A percentile compares a stretch with the other conserved stretches of the same genome.
phyloP scores from a whole-genome alignment of 495 filamentous ascomycete species.

The Hyaloscypha bicolor region DNA sequence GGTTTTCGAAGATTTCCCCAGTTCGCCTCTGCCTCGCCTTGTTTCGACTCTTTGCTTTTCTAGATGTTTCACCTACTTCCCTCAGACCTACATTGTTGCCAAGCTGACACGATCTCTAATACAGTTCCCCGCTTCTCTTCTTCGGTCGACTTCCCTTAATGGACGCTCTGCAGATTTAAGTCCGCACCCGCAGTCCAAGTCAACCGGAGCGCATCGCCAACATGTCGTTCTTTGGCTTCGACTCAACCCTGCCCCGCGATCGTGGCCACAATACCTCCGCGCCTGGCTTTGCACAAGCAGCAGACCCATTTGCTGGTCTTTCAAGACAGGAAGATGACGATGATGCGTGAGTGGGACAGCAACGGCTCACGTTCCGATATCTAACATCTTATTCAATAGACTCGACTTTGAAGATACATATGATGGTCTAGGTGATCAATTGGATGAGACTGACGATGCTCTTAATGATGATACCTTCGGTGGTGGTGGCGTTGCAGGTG shows the following conservation, averaged over 20 bases:
- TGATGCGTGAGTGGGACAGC: constrained; percentile 64
- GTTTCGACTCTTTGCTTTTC: not conserved
- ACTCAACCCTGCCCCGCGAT: constrained; percentile 65
- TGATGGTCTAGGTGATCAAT: constrained; percentile 88
- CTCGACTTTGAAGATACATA: constrained; percentile 98
- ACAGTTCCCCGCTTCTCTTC: constrained; percentile 1
- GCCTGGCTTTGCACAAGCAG: constrained; percentile 78
- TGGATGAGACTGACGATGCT: constrained; percentile 90
- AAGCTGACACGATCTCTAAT: constrained; percentile 11
- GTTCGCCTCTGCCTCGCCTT: not conserved
- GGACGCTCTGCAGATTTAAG: constrained; percentile 6
- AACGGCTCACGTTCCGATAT: constrained; percentile 37
- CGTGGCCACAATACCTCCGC: constrained; percentile 57
- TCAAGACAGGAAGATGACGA: constrained; percentile 65
- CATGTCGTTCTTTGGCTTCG: constrained; percentile 86
- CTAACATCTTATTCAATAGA: constrained; percentile 27
- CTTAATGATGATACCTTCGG: constrained; percentile 99
- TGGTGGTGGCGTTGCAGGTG: constrained; percentile 51
- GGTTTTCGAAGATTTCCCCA: no score
- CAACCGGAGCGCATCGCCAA: constrained; percentile 1
- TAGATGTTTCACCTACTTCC: constrained; percentile 12
- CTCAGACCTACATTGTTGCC: constrained; percentile 10
- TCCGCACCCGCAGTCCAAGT: not conserved
- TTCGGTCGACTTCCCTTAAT: not conserved
- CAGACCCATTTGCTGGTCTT: constrained; percentile 88